Base-by-base conservation (phyloP, 75 land plant species). In the Picea sitchensis region DNA sequence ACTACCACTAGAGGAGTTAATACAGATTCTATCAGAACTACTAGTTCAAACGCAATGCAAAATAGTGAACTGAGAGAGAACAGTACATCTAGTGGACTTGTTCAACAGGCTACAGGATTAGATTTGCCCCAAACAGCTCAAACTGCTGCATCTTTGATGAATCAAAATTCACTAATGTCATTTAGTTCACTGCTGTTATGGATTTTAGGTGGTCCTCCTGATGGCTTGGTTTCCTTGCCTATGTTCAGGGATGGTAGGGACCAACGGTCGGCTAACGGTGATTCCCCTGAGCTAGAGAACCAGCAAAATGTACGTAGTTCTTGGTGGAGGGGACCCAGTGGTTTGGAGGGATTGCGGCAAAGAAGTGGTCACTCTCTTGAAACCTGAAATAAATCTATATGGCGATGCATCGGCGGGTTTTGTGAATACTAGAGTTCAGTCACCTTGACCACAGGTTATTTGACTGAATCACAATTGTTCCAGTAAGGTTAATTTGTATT, bases 141-240 rank as follows among this genome's bases (percentile, higher is more conserved):
- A 57, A 71, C 63, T 5, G 77, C 75, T 34, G 61, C 81, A 5
- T 23, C 79, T 63, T 20, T 44, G 51, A 32, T 26, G 12, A 83
- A 83, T 59, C 77, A 83, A 21, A 82, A 78, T 41, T 67, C 81
- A 5, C 76, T 87, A 77, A 86, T 83, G 61, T 83, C 93, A 12
- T 77, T 91, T 54, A 83, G 88, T 65, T 93, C 95, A 3, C 60
- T 93, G 18, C 75, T 93, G 80, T 78, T 93, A 14, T 91, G 91
- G 91, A 85, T 91, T 51, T 65, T 93, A 56, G 95, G 95, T 6
- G 91, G 85, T 59, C 82, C 90, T 69, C 83, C 91, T 0, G 95
- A 91, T 58, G 78, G 91, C 44, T 64, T 85, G 47, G 83, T 86
- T 30, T 89, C 84, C 30, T 83, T 91, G 61, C 88, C 94, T 3